phyloP scores from a whole-genome alignment of 2,329 filamentous ascomycete genomes.

The Celoporthe dispersa region DNA sequence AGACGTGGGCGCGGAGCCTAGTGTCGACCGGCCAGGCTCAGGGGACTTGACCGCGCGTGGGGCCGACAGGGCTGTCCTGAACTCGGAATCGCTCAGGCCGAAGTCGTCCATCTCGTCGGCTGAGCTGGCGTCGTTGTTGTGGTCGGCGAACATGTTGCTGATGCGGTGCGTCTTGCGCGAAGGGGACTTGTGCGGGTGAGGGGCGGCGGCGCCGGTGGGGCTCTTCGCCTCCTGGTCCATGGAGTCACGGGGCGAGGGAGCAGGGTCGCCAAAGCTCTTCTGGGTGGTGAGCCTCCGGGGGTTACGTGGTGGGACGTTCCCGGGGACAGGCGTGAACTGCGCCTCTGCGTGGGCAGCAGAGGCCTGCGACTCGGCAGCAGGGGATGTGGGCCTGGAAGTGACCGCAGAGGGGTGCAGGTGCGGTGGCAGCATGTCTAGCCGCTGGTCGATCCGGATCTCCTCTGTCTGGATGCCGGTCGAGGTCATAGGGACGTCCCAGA shows the following conservation, averaged over 20 bases:
- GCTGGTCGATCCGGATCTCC: conserved; percentile 81
- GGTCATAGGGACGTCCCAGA: conserved; percentile 55
- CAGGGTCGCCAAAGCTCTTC: conserved; percentile 51
- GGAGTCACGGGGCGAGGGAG: conserved; percentile 52
- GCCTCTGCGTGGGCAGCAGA: conserved; percentile 40
- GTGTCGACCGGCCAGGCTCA: conserved; percentile 20
- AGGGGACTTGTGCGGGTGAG: conserved; percentile 65
- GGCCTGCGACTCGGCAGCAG: conserved; percentile 40
- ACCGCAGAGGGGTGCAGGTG: conserved; percentile 82
- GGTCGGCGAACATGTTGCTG: conserved; percentile 79
- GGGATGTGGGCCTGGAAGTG: conserved; percentile 62
- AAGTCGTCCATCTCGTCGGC: conserved; percentile 67
- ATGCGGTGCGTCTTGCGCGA: conserved; percentile 74
- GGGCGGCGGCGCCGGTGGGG: conserved; percentile 78
- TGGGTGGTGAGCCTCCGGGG: conserved; percentile 58
- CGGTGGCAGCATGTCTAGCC: conserved; percentile 73
- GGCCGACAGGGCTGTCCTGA: conserved; percentile 66
- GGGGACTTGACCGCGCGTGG: conserved; percentile 51
- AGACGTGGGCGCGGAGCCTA: conserved; percentile 38
- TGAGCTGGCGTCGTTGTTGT: conserved; percentile 75
- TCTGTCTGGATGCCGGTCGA: conserved; percentile 78
- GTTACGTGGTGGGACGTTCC: conserved; percentile 61
- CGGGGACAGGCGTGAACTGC: conserved; percentile 56
- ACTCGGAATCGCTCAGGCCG: conserved; percentile 69
- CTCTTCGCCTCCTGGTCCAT: conserved; percentile 56